Percentiles rank a stretch among this genome's conserved stretches.
phyloP scores from a whole-genome alignment of 495 filamentous ascomycete species.

The Penicillium canescens region DNA sequence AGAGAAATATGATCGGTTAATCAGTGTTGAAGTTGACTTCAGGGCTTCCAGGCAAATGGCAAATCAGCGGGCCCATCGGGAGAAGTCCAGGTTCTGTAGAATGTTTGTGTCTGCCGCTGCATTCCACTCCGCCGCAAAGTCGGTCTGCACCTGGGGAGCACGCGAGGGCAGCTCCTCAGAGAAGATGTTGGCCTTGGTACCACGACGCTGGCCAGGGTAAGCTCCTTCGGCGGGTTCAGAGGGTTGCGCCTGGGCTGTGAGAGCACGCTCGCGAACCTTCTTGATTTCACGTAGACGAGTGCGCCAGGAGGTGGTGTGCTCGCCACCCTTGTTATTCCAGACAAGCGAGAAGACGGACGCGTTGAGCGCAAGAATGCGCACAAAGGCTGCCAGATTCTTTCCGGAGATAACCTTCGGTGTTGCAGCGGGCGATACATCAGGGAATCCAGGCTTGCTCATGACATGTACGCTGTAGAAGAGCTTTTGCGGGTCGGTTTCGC shows the following conservation, averaged over 20 bases:
- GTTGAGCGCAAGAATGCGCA: slow-evolving; percentile 88
- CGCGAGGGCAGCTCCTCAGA: slow-evolving; percentile 41
- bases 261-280: slow-evolving; percentile 64
- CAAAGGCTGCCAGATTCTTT: slow-evolving; percentile 76
- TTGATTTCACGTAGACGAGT: slow-evolving; percentile 83
- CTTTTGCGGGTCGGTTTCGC: slow-evolving; percentile 35
- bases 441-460: slow-evolving; percentile 80
- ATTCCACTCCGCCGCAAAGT: slow-evolving; percentile 44
- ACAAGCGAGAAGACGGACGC: slow-evolving; percentile 90
- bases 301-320: slow-evolving; percentile 88
- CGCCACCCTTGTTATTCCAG: slow-evolving; percentile 80
- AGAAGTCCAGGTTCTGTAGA: slow-evolving; percentile 45
- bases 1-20: background rate
- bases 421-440: slow-evolving; percentile 83
- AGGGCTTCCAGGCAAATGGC: background rate
- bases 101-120: slow-evolving; percentile 40
- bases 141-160: slow-evolving; percentile 23
- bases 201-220: slow-evolving; percentile 45
- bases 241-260: slow-evolving; percentile 32
- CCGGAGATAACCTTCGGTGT: slow-evolving; percentile 84
- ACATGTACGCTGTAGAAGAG: slow-evolving; percentile 83
- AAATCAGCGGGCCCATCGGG: slow-evolving; percentile 42
- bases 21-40: background rate
- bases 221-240: slow-evolving; percentile 37
- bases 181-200: slow-evolving; percentile 47